Base-by-base conservation (phyloP, 2,329 filamentous ascomycete species). In the Sclerotinia borealis region DNA sequence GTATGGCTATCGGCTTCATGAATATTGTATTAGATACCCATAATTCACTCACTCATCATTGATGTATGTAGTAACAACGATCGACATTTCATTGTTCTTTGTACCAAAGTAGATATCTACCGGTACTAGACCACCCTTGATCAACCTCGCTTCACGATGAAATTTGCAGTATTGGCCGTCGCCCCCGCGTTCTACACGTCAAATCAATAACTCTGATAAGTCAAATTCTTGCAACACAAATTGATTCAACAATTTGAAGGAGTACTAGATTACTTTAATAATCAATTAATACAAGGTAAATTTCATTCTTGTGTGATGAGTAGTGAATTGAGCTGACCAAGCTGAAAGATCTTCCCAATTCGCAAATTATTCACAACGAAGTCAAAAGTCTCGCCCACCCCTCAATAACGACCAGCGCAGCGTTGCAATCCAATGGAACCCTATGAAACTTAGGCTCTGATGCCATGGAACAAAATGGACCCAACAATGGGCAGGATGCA, bases 381-480 rank as follows among this genome's bases (percentile, higher is more conserved):
- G 11, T 45, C 29, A 43, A 50, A 62, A 65, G 55, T 51, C 61
- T 63, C 59, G 41, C 36, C 29, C 45, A 50, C 58, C 45, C 52
- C 65, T 56, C 49, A 48, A 67, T 51, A 51, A 68, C 67, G 54
- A 65, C 64, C 50, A 66, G 66, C 70, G 67, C 68, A 64, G 65
- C 63, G 65, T 69, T 66, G 67, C 69, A 69, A 69, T 67, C 69
- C 71, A 68, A 75, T 75, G 72, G 73, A 72, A 71, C 55, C 68
- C 69, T 67, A 71, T 65, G 66, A 69, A 68, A 67, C 66, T 64
- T 71, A 73, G 69, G 66, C 66, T 70, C 69, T 68, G 68, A 74
- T 74, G 74, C 67, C 66, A 75, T 75, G 74, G 73, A 75, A 68
- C 68, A 72, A 68, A 74, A 73, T 71, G 72, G 69, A 61, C 62